Evolutionary conservation across 352 stramenopile species (phyloP), one percentile per base, ranked within the genome.

Genomic region (Phytophthora pluvialis): DNA sequence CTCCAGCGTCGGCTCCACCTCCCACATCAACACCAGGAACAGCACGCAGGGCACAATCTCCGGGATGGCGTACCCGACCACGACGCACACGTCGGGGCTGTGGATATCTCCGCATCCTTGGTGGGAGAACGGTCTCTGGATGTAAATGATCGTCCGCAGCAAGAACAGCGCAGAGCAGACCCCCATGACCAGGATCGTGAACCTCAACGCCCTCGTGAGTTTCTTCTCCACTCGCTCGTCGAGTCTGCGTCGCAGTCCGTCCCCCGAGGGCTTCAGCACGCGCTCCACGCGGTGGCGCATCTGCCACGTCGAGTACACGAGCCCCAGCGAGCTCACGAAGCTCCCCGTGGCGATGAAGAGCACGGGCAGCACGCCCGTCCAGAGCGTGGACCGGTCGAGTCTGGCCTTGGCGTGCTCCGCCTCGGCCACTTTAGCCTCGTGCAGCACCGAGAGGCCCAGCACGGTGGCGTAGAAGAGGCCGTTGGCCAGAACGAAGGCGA

Each of bases 21-120:
- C 79, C 83, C 83, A 93, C 87, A 95, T 94, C n/a, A 95, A 67
- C 43, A 91, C 67, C 1, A 95, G 61, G 56, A 95, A 95, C n/a
- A 94, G 67, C 40, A 70, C 64, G 55, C 81, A 89, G 0, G 87
- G 85, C 25, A 94, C 65, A 44, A 92, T 72, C 64, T 95, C 87
- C 0, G 85, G 83, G 0, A 95, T 66, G 4, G 70, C 77, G 43
- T 94, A 93, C 15, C 85, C 87, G 9, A 95, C 70, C 21, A 91
- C 51, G 16, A 95, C 73, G 58, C 85, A 95, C 16, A 81, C 67
- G 39, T 91, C 77, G 1, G 81, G 44, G 56, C 84, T 77, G 39
- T 76, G 63, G 36, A 93, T 88, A 29, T 81, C 60, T 21, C 87
- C 84, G 46, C 83, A 93, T 21, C 85, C 80, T 42, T 82, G 73